Conservation (phyloP, 108 stramenopile species). For the Conticribra weissflogii region DNA sequence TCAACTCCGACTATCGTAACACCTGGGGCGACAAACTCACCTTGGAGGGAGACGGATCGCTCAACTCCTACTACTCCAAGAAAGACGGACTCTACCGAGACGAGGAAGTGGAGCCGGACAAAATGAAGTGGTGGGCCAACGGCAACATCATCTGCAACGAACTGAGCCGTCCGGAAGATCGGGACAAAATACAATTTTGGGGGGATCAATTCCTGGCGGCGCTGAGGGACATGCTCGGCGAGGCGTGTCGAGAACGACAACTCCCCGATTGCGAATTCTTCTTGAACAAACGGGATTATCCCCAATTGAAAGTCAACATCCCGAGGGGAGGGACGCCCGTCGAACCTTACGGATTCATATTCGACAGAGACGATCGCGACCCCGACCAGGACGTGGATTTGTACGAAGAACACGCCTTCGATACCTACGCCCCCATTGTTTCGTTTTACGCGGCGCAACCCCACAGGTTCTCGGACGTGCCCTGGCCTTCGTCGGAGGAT, state of each 20-base stretch:
- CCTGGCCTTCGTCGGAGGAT: constrained; percentile 99
- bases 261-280: constrained; percentile 99
- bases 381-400: constrained; percentile 94
- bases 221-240: constrained; percentile 96
- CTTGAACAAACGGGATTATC: constrained; percentile 99
- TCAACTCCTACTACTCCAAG: constrained; percentile 84
- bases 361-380: constrained; percentile 95
- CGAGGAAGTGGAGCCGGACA: constrained; percentile 90
- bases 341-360: constrained; percentile 99
- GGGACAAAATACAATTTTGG: constrained; percentile 88
- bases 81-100: constrained; percentile 88
- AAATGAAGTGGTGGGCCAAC: constrained; percentile 99
- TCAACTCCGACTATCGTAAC: constrained; percentile 91
- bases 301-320: constrained; percentile 97
- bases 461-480: constrained; percentile 95
- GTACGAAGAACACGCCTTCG: constrained; percentile 77
- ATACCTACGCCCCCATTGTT: constrained; percentile 94
- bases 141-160: constrained; percentile 99
- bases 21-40: constrained; percentile 83
- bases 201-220: constrained; percentile 96
- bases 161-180: constrained; percentile 75
- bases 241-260: constrained; percentile 83
- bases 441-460: constrained; percentile 93
- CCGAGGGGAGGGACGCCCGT: constrained; percentile 78
- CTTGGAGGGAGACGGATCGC: constrained; percentile 81